Evolutionary conservation across 2,329 filamentous ascomycete species (phyloP).

Genomic region (Aspergillus fischeri): DNA sequence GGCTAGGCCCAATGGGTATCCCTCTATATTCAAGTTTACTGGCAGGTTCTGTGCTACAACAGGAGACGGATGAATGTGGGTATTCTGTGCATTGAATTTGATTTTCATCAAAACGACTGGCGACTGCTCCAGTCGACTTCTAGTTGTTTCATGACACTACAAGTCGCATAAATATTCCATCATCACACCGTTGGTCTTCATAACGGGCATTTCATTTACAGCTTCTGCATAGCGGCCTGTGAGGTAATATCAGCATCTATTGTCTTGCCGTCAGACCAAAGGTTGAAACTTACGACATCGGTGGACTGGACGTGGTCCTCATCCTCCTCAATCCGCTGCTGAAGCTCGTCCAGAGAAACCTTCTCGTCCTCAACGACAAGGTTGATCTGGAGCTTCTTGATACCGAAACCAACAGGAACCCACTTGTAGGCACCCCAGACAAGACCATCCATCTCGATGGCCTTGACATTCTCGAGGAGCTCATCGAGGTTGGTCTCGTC

Average conservation of each 20-base stretch:
- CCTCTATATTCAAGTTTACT: neutral
- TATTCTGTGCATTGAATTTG: conserved; percentile 21
- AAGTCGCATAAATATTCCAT: conserved; percentile 32
- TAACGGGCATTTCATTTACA: conserved; percentile 55
- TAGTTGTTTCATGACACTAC: conserved; percentile 35
- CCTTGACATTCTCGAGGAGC: conserved; percentile 74
- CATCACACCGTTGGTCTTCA: conserved; percentile 32
- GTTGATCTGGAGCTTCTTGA: conserved; percentile 99
- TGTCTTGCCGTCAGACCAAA: neutral
- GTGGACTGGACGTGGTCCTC: conserved; percentile 97
- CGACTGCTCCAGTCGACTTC: conserved; percentile 20
- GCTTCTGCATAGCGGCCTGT: conserved; percentile 78
- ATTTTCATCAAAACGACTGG: conserved; percentile 31
- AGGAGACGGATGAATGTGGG: conserved; percentile 7
- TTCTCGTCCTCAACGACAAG: conserved; percentile 97
- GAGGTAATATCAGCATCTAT: conserved; percentile 14
- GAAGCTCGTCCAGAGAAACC: conserved; percentile 79
- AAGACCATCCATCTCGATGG: conserved; percentile 87
- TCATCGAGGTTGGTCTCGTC: conserved; percentile 89
- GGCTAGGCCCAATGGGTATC: no score
- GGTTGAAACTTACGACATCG: conserved; percentile 60
- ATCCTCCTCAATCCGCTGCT: conserved; percentile 77
- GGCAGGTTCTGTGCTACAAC: neutral
- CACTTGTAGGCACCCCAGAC: conserved; percentile 93
- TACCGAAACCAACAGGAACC: conserved; percentile 89